These are phyloP conservation scores for Thalassiosira mediterranea DNA, from an alignment of 352 stramenopile species.

Conservation along the genomic window DNA sequence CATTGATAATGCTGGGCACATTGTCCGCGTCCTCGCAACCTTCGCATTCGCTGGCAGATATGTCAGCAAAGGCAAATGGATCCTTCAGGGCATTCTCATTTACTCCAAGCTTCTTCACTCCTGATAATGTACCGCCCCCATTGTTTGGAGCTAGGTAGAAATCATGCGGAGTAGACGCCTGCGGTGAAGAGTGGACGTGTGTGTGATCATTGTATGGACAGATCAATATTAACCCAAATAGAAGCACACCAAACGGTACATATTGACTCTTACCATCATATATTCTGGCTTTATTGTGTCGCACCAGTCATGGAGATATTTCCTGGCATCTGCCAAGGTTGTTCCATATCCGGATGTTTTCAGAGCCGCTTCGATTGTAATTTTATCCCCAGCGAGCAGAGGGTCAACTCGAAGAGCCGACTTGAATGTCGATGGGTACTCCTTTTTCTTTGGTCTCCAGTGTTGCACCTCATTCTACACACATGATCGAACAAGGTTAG, in stretches of 20 bases:
- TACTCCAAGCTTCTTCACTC: slow-evolving; percentile 44
- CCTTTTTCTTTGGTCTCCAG: slow-evolving; percentile 64
- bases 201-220: too few species aligned
- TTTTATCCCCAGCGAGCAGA: slow-evolving; percentile 88
- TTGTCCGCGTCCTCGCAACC: slow-evolving; percentile 42
- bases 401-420: slow-evolving; percentile 91
- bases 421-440: slow-evolving; percentile 85
- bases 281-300: slow-evolving; percentile 92
- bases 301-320: slow-evolving; percentile 90
- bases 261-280: too few species aligned
- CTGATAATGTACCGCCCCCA: slow-evolving; percentile 38
- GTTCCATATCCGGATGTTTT: slow-evolving; percentile 73
- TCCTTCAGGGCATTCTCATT: slow-evolving; percentile 65
- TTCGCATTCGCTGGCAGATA: slow-evolving; percentile 15
- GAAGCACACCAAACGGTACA: too few species aligned
- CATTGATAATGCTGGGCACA: slow-evolving; percentile 71
- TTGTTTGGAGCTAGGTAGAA: slow-evolving; percentile 83
- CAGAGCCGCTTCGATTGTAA: slow-evolving; percentile 83
- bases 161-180: slow-evolving; percentile 89
- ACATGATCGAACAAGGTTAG: background rate
- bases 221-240: too few species aligned
- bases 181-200: too few species aligned
- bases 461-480: slow-evolving; percentile 64
- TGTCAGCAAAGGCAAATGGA: slow-evolving; percentile 65
- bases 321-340: slow-evolving; percentile 85